Percentiles rank a stretch among this genome's conserved stretches.
These are phyloP conservation scores for Glomus cerebriforme DNA, from an alignment of 192 early-diverging fungal species.

Conservation along the genomic window DNA sequence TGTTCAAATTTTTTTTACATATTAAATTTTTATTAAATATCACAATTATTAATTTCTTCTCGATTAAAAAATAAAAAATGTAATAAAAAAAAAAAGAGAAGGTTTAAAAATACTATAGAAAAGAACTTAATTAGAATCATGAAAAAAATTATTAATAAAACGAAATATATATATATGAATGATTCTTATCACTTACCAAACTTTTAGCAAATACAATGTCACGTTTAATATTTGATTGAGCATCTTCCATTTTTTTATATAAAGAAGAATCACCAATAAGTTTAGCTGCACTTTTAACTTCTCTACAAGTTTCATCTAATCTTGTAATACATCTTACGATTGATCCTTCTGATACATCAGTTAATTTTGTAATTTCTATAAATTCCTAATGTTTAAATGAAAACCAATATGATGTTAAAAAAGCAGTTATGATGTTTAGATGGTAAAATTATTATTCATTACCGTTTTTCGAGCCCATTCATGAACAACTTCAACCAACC, in stretches of 20 bases:
- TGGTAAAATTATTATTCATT: slow-evolving; percentile 1
- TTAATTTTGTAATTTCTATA: slow-evolving; percentile 87
- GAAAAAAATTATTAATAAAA: neutral
- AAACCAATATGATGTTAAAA: neutral
- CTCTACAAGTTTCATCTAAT: slow-evolving; percentile 90
- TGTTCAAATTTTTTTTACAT: too few relatives aligned
- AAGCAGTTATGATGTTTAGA: neutral
- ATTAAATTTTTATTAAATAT: too few relatives aligned
- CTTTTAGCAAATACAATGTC: slow-evolving; percentile 97
- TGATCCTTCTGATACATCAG: slow-evolving; percentile 91
- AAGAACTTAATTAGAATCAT: neutral
- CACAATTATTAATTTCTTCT: too few relatives aligned
- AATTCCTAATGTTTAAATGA: slow-evolving; percentile 46
- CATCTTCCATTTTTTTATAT: slow-evolving; percentile 91
- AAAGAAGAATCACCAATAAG: slow-evolving; percentile 89
- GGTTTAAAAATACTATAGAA: neutral
- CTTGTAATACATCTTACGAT: slow-evolving; percentile 95
- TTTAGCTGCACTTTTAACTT: slow-evolving; percentile 80
- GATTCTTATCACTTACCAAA: slow-evolving; percentile 47
- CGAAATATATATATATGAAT: neutral
- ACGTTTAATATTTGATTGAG: slow-evolving; percentile 81
- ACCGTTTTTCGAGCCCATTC: slow-evolving; percentile 94
- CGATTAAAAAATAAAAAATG: too few relatives aligned
- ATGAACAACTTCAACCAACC: slow-evolving; percentile 94
- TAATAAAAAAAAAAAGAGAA: too few relatives aligned